Evolutionary conservation across 2,329 filamentous ascomycete species (phyloP).

Genomic region (Cordyceps tenuipes): DNA sequence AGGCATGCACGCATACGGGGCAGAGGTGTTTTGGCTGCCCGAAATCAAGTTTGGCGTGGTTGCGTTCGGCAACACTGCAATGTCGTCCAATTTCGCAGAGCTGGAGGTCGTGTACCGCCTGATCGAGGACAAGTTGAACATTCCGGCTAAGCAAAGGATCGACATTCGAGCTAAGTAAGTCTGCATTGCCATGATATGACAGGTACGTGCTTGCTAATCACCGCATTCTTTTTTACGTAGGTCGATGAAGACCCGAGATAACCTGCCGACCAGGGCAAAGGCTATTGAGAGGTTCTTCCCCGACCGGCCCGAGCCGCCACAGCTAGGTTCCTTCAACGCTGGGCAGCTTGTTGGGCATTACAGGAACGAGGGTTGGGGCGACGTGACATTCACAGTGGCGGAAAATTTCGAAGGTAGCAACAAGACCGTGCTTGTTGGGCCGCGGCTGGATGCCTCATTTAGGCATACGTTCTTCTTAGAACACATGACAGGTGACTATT

Average conservation of each 20-base stretch:
- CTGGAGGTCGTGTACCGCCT: conserved; percentile 21
- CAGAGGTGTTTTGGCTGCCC: conserved; percentile 26
- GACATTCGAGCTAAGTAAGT: conserved; percentile 17
- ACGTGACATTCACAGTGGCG: background rate
- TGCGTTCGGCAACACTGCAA: conserved; percentile 32
- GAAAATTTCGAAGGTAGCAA: background rate
- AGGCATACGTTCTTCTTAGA: conserved; percentile 1
- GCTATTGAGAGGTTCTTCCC: conserved; percentile 2
- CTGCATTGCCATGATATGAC: background rate
- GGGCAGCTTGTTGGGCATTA: conserved; percentile 8
- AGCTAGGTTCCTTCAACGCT: background rate
- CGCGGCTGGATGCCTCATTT: background rate
- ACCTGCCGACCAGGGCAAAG: background rate
- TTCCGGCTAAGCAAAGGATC: conserved; percentile 17
- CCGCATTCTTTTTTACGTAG: background rate
- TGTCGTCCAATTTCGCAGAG: conserved; percentile 26
- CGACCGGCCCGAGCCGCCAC: background rate
- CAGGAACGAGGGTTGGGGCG: conserved; percentile 6
- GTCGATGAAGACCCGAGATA: background rate
- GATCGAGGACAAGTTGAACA: conserved; percentile 22
- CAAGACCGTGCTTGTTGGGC: conserved; percentile 4
- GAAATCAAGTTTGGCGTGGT: conserved; percentile 24
- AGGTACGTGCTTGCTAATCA: background rate
- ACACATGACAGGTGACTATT: conserved; percentile 11
- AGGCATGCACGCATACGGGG: conserved; percentile 20